These are phyloP conservation scores for Phaeoacremonium minimum DNA, from an alignment of 2,329 filamentous ascomycete genomes.

Conservation along the genomic window DNA sequence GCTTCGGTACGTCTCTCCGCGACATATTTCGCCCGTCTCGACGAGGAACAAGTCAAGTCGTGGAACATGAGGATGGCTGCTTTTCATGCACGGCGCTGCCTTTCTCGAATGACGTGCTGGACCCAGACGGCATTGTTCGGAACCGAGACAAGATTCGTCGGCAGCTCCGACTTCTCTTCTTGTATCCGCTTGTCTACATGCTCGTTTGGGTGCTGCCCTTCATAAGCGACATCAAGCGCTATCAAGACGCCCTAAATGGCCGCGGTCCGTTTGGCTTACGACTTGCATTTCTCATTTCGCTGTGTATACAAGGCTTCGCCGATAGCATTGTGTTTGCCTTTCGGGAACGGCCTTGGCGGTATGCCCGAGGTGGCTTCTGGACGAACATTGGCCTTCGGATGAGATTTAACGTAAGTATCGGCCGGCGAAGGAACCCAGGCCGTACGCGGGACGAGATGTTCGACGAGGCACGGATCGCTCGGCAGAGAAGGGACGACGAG, in stretches of 20 bases:
- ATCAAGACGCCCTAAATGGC: conserved; percentile 28
- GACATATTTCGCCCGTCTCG: no score
- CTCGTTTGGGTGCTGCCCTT: conserved; percentile 71
- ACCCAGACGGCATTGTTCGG: conserved; percentile 19
- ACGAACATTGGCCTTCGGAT: conserved; percentile 18
- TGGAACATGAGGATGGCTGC: no score
- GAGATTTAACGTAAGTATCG: conserved; percentile 3
- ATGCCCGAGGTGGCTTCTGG: conserved; percentile 36
- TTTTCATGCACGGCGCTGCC: no score
- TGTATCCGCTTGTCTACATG: conserved; percentile 72
- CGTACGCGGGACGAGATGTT: conserved; percentile 49
- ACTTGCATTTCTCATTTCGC: conserved; percentile 49
- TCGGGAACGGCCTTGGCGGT: conserved; percentile 68
- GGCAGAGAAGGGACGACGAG: conserved; percentile 43
- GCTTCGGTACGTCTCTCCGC: no score
- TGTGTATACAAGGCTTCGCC: conserved; percentile 62
- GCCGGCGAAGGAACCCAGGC: conserved; percentile 22
- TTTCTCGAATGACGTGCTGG: no score
- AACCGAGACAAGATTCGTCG: conserved; percentile 56
- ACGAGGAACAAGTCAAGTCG: no score
- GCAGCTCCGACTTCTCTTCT: conserved; percentile 68
- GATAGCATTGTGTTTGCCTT: conserved; percentile 65
- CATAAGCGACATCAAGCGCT: conserved; percentile 56
- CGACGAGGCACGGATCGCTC: conserved; percentile 43
- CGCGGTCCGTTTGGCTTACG: conserved; percentile 52